Conservation (phyloP, 1,284 basidiomycete genomes). For the Rhodotorula sp. region DNA sequence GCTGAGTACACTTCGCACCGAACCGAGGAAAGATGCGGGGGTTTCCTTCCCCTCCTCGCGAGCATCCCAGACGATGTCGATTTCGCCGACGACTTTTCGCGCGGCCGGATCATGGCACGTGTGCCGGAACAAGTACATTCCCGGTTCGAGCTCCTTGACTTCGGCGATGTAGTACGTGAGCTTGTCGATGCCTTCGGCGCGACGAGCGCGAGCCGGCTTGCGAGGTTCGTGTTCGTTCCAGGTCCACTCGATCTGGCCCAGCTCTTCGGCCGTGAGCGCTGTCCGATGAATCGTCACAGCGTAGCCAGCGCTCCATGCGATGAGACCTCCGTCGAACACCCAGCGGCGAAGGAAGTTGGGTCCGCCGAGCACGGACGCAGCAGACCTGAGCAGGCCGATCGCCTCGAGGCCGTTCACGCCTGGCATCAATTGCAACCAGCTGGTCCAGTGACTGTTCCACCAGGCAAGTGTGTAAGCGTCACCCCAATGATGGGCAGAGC, state of each 20-base stretch:
- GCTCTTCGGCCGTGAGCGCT: constrained; percentile 6
- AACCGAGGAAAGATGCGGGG: neutral
- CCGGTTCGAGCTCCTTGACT: neutral
- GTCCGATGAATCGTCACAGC: constrained; percentile 21
- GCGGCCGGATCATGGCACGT: constrained; percentile 13
- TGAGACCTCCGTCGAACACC: constrained; percentile 34
- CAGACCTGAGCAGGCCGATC: constrained; percentile 28
- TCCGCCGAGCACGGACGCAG: constrained; percentile 33
- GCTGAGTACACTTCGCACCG: neutral
- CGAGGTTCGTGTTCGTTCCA: constrained; percentile 21
- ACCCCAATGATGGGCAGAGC: neutral
- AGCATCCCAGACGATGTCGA: constrained; percentile 23
- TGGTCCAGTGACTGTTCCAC: constrained; percentile 36
- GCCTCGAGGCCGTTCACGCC: neutral
- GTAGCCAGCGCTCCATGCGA: constrained; percentile 19
- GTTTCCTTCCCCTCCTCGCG: neutral
- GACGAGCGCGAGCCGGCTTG: neutral
- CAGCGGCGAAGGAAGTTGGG: constrained; percentile 40
- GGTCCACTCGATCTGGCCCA: constrained; percentile 18
- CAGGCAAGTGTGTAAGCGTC: neutral
- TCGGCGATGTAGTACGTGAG: constrained; percentile 26
- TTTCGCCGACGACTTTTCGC: neutral
- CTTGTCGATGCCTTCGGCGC: constrained; percentile 16
- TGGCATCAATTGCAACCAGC: constrained; percentile 31
- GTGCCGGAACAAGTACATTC: constrained; percentile 23